Evolutionary conservation across 2,329 filamentous ascomycete genomes (phyloP).

Genomic region (Metarhizium humberi): DNA sequence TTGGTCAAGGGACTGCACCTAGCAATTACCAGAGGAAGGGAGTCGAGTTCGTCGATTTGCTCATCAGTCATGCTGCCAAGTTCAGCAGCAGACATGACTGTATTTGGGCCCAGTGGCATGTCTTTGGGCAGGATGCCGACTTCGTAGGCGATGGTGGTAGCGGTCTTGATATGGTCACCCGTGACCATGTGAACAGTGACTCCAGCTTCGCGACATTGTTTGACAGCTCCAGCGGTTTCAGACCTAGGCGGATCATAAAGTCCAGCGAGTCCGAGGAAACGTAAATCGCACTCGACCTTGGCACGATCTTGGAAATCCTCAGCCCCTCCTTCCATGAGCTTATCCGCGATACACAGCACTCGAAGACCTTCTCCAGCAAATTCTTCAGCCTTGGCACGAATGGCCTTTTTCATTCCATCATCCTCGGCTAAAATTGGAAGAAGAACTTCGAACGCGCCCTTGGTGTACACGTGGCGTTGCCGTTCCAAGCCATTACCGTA

Average conservation of each 20-base stretch:
- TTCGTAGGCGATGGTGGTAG: conserved; percentile 54
- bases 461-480: conserved; percentile 39
- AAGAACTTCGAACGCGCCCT: conserved; percentile 50
- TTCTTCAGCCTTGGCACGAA: conserved; percentile 41
- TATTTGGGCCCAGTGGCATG: conserved; percentile 26
- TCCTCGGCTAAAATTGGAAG: conserved; percentile 40
- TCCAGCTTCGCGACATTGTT: conserved; percentile 49
- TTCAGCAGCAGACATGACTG: conserved; percentile 52
- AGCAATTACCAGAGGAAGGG: conserved; percentile 58
- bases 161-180: conserved; percentile 59
- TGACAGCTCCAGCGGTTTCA: conserved; percentile 54
- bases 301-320: conserved; percentile 37
- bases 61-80: conserved; percentile 54
- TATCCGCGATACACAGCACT: conserved; percentile 56
- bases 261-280: conserved; percentile 61
- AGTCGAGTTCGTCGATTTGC: conserved; percentile 51
- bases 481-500: conserved; percentile 33
- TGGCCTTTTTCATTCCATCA: conserved; percentile 34
- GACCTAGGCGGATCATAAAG: conserved; percentile 64
- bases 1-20: conserved; percentile 63
- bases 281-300: conserved; percentile 45
- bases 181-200: conserved; percentile 62
- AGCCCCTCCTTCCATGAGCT: conserved; percentile 26
- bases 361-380: conserved; percentile 57
- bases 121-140: conserved; percentile 47